Conservation (phyloP, 768 basidiomycete genomes). For the Lentinus brumalis region DNA sequence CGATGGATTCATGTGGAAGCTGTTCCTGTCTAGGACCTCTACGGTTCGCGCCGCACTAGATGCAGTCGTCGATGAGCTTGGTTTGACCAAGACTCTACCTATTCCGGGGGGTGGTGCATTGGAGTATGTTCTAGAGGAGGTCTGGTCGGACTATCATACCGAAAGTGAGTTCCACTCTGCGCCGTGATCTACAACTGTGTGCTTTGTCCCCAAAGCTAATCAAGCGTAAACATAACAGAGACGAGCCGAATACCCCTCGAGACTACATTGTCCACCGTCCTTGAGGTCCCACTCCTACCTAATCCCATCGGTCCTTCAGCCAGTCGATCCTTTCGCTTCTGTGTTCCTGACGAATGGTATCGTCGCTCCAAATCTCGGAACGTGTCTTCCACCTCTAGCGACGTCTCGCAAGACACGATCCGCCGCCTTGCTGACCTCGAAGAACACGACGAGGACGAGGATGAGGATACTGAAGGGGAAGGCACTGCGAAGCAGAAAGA, state of each 20-base stretch:
- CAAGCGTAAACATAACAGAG: conserved; percentile 31
- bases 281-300: conserved; percentile 36
- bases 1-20: conserved; percentile 67
- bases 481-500: conserved; percentile 63
- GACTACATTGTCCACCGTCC: conserved; percentile 44
- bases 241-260: conserved; percentile 46
- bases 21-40: conserved; percentile 62
- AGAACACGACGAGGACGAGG: conserved; percentile 50
- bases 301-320: conserved; percentile 23
- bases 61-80: conserved; percentile 60
- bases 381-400: conserved; percentile 45
- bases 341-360: conserved; percentile 82
- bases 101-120: conserved; percentile 68
- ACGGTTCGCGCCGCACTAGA: conserved; percentile 59
- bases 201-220: not conserved
- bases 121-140: conserved; percentile 76
- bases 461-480: conserved; percentile 43
- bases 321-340: conserved; percentile 56
- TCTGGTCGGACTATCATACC: conserved; percentile 52
- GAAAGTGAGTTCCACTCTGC: conserved; percentile 49
- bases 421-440: conserved; percentile 50
- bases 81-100: conserved; percentile 64
- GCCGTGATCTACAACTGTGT: not conserved
- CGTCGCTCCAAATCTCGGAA: conserved; percentile 63
- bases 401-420: conserved; percentile 55